Evolutionary conservation across 306 rosid genomes (phyloP), one percentile per base, ranked within the genome.

Genomic region (Lablab purpureus): DNA sequence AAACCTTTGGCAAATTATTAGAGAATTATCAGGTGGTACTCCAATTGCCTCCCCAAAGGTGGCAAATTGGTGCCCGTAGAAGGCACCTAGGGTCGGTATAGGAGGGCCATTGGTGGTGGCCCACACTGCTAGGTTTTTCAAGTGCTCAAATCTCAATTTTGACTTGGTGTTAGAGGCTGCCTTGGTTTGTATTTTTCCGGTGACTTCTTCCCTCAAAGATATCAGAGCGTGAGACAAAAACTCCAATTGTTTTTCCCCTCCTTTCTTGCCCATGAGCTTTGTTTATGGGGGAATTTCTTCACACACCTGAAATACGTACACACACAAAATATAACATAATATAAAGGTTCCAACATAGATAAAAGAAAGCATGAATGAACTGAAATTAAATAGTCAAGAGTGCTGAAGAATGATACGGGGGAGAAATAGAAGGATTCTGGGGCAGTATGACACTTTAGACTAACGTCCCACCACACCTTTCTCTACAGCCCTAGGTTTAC

Each of bases 1-100:
- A 34, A 80, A 92, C 97, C 97, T 92, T 64, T 83, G 88, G 83
- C 99, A 94, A 40, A 83, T 69, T 40, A 92, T 51, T 40, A 91
- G 37, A 52, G 89, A 87, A 86, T 91, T 71, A 64, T 88, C 85
- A 3, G 89, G 89, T 1, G 89, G 64, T 0, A 78, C 70, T 23
- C 87, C 92, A 30, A 77, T 21, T 37, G 88, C 86, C 82, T 92
- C 97, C 1, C 80, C 78, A 37, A 80, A 65, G 50, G 88, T 41
- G 3, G 99, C 95, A 21, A 89, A 51, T 13, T 82, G 85, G 13
- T 64, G 87, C 17, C 97, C 94, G 5, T 82, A 94, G 79, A 91
- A 91, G 19, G 98, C 95, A 41, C 76, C 89, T 68, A 94, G 69
- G 71, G 91, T 87, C 21, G 90, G 91, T 7, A 92, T 78, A 4